Evolutionary conservation across 352 stramenopile species (phyloP).

Genomic region (Globisporangium solare): DNA sequence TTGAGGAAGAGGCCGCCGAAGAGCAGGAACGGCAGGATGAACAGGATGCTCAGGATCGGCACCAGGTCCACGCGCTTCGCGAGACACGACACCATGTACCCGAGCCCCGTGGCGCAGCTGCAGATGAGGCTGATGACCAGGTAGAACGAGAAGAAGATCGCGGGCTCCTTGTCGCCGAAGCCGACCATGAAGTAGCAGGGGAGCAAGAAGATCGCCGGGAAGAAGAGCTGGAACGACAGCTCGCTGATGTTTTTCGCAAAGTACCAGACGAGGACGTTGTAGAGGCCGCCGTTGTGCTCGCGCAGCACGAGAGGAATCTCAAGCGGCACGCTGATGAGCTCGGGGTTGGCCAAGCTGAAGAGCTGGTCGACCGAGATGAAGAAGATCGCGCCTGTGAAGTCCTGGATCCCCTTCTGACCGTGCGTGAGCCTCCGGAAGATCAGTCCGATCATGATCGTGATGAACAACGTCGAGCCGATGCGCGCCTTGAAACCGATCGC

Average conservation of each 20-base stretch:
- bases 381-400: constrained; percentile 36
- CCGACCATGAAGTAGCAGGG: constrained; percentile 38
- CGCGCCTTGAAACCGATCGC: constrained; percentile 25
- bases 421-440: constrained; percentile 29
- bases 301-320: constrained; percentile 33
- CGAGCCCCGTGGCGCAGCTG: constrained; percentile 19
- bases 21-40: constrained; percentile 31
- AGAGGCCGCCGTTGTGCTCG: constrained; percentile 30
- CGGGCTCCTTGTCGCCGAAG: constrained; percentile 22
- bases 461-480: constrained; percentile 28
- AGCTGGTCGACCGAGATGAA: constrained; percentile 34
- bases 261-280: constrained; percentile 32
- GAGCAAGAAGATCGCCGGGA: constrained; percentile 25
- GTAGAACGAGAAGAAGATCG: constrained; percentile 32
- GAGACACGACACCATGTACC: constrained; percentile 32
- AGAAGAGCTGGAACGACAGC: constrained; percentile 28
- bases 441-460: constrained; percentile 27
- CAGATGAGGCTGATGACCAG: constrained; percentile 22
- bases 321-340: constrained; percentile 28
- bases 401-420: constrained; percentile 27
- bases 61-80: constrained; percentile 22
- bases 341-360: constrained; percentile 23
- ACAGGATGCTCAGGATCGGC: constrained; percentile 25
- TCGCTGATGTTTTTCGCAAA: constrained; percentile 37
- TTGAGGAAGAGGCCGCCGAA: constrained; percentile 35